Conservation (phyloP, 129 eudicot species). For the Ambrosia artemisiifolia region DNA sequence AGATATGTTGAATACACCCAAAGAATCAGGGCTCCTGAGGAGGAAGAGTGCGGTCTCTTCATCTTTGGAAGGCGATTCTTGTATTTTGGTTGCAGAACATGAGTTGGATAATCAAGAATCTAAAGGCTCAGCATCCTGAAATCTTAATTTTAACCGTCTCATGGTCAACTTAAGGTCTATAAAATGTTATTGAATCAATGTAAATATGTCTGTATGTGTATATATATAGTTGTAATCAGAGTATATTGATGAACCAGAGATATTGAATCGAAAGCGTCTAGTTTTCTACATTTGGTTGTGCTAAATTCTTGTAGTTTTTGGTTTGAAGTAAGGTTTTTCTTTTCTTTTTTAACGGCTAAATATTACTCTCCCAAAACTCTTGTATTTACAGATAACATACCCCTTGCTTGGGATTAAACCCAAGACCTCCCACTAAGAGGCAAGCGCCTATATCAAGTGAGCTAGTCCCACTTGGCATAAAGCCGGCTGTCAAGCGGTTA, state of each 20-base stretch:
- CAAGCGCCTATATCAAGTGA: no score
- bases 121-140: slow-evolving; percentile 78
- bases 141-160: slow-evolving; percentile 7
- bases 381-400: no score
- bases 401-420: no score
- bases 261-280: background rate
- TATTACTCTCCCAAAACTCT: no score
- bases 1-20: slow-evolving; percentile 60
- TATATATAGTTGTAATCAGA: slow-evolving; percentile 23
- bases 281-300: slow-evolving; percentile 2
- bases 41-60: slow-evolving; percentile 38
- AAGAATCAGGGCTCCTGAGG: slow-evolving; percentile 37
- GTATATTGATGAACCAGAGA: slow-evolving; percentile 3
- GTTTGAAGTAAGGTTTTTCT: no score
- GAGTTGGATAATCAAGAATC: slow-evolving; percentile 79
- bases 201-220: background rate
- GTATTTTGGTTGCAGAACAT: slow-evolving; percentile 92
- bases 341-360: no score
- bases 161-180: slow-evolving; percentile 1
- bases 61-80: slow-evolving; percentile 82
- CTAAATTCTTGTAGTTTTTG: background rate
- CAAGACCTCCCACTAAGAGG: no score
- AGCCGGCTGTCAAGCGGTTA: no score
- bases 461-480: no score
- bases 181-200: slow-evolving; percentile 14